Conservation (phyloP, 345 rosid species). For the Populus nigra region DNA sequence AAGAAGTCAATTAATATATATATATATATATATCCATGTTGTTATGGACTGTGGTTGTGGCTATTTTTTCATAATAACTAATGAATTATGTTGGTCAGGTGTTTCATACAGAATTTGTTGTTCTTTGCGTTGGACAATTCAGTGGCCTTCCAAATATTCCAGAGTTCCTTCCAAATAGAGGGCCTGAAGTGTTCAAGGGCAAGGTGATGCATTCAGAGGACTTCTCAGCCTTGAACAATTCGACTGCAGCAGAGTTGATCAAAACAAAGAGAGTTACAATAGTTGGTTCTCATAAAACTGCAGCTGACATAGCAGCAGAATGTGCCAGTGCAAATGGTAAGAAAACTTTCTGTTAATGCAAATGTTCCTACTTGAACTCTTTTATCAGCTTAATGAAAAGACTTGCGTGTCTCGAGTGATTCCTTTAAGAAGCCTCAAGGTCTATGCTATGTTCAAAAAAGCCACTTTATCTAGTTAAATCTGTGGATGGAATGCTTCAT, state of each 20-base stretch:
- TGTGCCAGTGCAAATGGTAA: constrained; percentile 38
- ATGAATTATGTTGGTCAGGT: constrained; percentile 12
- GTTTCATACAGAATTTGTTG: constrained; percentile 37
- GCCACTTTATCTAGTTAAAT: background rate
- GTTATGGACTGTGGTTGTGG: background rate
- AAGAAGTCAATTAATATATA: background rate
- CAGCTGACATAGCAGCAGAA: constrained; percentile 38
- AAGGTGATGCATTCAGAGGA: constrained; percentile 42
- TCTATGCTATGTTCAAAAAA: background rate
- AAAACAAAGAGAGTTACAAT: constrained; percentile 28
- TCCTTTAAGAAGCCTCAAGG: background rate
- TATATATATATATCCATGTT: background rate
- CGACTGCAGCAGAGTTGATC: constrained; percentile 23
- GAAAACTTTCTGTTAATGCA: background rate
- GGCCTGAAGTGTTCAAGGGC: constrained; percentile 33
- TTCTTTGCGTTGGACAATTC: constrained; percentile 34
- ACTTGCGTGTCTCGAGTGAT: background rate
- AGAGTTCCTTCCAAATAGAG: constrained; percentile 24
- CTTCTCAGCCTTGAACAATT: constrained; percentile 22
- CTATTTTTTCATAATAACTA: background rate
- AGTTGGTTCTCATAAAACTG: constrained; percentile 36
- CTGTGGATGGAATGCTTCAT: background rate
- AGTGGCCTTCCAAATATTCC: constrained; percentile 39
- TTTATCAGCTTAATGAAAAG: background rate
- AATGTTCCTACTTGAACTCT: background rate